Evolutionary conservation across 192 early-diverging fungal genomes (phyloP), one percentile per base, ranked within the genome.

Genomic region (Phlyctochytrium planicorne): DNA sequence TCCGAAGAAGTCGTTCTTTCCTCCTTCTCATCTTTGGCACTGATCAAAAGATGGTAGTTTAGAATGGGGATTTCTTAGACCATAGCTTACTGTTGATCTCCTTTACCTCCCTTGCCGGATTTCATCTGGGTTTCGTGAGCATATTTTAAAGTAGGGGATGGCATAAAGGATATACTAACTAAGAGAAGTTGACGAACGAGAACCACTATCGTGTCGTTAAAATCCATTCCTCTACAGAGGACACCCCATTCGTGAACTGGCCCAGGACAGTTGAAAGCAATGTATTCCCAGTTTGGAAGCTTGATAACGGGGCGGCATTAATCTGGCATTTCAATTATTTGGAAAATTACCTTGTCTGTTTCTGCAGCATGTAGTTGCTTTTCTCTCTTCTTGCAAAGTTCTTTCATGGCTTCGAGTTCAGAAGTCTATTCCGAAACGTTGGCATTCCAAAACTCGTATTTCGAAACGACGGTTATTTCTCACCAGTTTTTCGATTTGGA

Each of bases 201-300:
- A 1, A 72, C 67, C 12, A 80, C 59, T 34, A 86, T 84, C 3
- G 80, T 61, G 57, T 86, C 84, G 61, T 86, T 78, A 66, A 47
- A 75, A 52, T 84, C 75, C 63, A 67, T 60, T 29, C 73, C 76
- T 50, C 75, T 77, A 68, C 78, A 80, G 2, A 71, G 25, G n/a
- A 33, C n/a, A n/a, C 73, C 77, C 64, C 68, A 84, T 24, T 78
- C 75, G 6, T 77, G 62, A 23, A 81, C 74, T 31, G 62, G 59
- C 12, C 63, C 56, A 2, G 80, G 70, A 56, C 73, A 80, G 57
- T 53, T 64, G 23, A 52, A 62, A 32, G 73, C 62, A 32, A 86
- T 74, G 53, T 79, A 78, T 14, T 84, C 80, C 82, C 82, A 86
- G 69, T 86, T 67, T 3, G 80, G 82, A 30, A 65, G 75, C 63